phyloP scores from a whole-genome alignment of 1,139 yeast genomes.

The Starmera stellimalicola region DNA sequence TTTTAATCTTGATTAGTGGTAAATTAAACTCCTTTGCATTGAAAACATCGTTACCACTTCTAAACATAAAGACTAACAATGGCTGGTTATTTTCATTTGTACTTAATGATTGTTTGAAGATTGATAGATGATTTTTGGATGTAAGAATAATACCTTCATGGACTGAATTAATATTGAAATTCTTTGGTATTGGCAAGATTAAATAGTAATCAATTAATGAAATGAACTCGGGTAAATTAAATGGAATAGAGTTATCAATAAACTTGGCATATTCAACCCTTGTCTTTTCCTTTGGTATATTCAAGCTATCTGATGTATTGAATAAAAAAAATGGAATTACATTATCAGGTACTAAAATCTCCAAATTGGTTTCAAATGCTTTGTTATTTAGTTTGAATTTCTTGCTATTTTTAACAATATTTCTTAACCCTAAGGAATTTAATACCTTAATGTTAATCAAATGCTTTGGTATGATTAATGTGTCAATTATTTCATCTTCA shows the following conservation, averaged over 20 bases:
- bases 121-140: conserved; percentile 18
- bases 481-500: conserved; percentile 6
- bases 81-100: conserved; percentile 18
- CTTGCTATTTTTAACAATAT: conserved; percentile 9
- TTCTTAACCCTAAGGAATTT: conserved; percentile 13
- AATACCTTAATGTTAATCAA: conserved; percentile 11
- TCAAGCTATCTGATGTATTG: conserved; percentile 22
- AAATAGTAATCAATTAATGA: conserved; percentile 26
- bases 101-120: conserved; percentile 14
- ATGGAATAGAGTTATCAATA: conserved; percentile 26
- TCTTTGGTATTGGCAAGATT: conserved; percentile 24
- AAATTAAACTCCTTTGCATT: conserved; percentile 7
- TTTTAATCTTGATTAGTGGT: conserved; percentile 9
- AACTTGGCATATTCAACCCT: conserved; percentile 19
- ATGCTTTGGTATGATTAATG: conserved; percentile 11
- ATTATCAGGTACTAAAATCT: conserved; percentile 22
- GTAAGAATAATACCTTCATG: conserved; percentile 15
- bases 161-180: conserved; percentile 7
- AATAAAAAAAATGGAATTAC: conserved; percentile 28
- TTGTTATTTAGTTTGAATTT: conserved; percentile 9
- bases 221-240: conserved; percentile 26
- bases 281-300: conserved; percentile 12
- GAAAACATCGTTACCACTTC: conserved; percentile 12
- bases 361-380: conserved; percentile 8
- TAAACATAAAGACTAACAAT: conserved; percentile 28